Evolutionary conservation across 129 eudicot genomes (phyloP).

Genomic region (Artemisia argyi): DNA sequence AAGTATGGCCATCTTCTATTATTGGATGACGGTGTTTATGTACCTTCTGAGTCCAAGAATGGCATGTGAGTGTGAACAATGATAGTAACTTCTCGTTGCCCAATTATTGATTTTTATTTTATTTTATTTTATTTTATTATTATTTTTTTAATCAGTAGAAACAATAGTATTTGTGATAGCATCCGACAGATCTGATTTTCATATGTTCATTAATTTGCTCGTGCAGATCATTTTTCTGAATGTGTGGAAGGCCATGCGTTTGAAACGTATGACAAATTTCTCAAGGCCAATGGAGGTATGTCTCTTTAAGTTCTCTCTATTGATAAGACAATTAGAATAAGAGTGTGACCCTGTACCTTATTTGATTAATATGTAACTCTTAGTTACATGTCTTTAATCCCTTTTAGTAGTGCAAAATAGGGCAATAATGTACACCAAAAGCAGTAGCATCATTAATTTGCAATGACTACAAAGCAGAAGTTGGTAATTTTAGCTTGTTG

Average conservation of each 20-base stretch:
- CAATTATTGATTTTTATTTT: not conserved
- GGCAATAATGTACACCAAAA: not conserved
- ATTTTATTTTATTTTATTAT: too few relatives aligned
- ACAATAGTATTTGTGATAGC: not conserved
- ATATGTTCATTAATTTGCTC: conserved; percentile 22
- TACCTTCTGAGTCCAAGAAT: conserved; percentile 87
- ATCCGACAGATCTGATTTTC: not conserved
- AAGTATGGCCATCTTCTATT: conserved; percentile 80
- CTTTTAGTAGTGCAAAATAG: conserved; percentile 2
- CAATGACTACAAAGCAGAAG: not conserved
- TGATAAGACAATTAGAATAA: not conserved
- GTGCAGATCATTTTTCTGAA: conserved; percentile 96
- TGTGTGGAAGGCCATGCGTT: conserved; percentile 94
- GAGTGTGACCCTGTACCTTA: not conserved
- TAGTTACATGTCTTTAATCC: conserved; percentile 6
- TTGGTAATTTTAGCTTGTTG: not conserved
- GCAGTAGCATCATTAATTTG: not conserved
- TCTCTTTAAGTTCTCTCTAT: not conserved
- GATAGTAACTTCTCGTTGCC: not conserved
- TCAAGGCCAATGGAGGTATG: conserved; percentile 82
- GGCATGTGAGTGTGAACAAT: conserved; percentile 76
- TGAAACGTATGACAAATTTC: conserved; percentile 92
- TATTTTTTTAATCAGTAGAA: not conserved
- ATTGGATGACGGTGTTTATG: conserved; percentile 88
- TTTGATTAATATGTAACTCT: not conserved